phyloP scores from a whole-genome alignment of 345 rosid genomes.

The Diplotaxis tenuifolia region DNA sequence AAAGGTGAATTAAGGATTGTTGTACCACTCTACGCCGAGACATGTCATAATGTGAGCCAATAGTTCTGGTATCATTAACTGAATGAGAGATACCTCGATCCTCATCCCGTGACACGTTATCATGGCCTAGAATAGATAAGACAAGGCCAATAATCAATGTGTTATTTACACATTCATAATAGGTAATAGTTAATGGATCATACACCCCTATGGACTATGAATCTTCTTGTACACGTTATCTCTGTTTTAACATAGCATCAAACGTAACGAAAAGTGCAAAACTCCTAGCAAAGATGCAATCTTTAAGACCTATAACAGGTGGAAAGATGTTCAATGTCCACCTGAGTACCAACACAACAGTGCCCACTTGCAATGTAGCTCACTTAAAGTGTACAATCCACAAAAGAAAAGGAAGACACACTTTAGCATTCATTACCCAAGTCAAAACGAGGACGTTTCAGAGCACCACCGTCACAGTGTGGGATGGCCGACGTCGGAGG shows the following conservation, averaged over 20 bases:
- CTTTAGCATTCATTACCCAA: slow-evolving; percentile 46
- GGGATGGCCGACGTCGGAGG: slow-evolving; percentile 39
- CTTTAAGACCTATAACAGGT: not conserved
- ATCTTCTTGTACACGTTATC: not conserved
- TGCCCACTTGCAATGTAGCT: not conserved
- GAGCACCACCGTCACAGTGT: slow-evolving; percentile 37
- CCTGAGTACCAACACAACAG: not conserved
- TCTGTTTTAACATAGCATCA: not conserved
- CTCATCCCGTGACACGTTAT: slow-evolving; percentile 60
- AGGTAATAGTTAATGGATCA: not conserved
- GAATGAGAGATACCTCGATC: slow-evolving; percentile 46
- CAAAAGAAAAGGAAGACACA: not conserved
- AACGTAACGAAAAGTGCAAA: not conserved
- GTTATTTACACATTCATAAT: not conserved
- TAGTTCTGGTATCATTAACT: slow-evolving; percentile 68
- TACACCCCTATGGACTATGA: not conserved
- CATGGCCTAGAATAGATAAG: slow-evolving; percentile 41
- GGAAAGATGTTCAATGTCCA: not conserved
- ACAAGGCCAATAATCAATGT: too few relatives aligned
- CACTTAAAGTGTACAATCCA: not conserved
- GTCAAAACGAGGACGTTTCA: slow-evolving; percentile 62
- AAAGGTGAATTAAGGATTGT: slow-evolving; percentile 7
- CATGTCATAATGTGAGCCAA: slow-evolving; percentile 84
- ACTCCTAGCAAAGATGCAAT: slow-evolving; percentile 6
- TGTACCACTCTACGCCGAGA: slow-evolving; percentile 66